These are phyloP conservation scores for Bocquillonia castaneifolia DNA, from an alignment of 441 rosid species.

Conservation along the genomic window DNA sequence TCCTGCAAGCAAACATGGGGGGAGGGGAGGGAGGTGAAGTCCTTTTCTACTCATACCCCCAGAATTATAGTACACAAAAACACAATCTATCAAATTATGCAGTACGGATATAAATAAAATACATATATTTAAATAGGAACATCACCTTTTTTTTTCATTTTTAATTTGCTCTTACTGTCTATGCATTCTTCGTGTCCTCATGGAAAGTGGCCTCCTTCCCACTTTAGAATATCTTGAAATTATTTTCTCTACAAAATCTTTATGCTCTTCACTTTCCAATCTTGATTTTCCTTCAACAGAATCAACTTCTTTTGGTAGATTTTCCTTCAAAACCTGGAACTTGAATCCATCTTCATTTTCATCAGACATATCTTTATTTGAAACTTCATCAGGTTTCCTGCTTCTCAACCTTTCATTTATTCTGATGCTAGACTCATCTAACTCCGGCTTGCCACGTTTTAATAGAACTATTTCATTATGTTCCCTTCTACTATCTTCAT, in stretches of 20 bases:
- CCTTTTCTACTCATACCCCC: neutral
- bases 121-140: too few species aligned
- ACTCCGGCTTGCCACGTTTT: neutral
- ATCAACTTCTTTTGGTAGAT: neutral
- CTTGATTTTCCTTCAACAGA: neutral
- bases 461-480: neutral
- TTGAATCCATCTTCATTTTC: neutral
- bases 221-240: neutral
- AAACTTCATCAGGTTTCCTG: neutral
- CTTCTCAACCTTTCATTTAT: neutral
- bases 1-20: too few species aligned
- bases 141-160: too few species aligned
- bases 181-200: neutral
- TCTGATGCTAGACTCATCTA: neutral
- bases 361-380: neutral
- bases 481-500: neutral
- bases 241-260: neutral
- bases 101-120: neutral
- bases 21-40: too few species aligned
- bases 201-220: conserved; percentile 3
- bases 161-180: neutral
- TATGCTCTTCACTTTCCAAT: neutral
- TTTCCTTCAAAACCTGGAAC: neutral
- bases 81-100: neutral
- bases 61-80: too few species aligned